A percentile compares a stretch with the other conserved stretches of the same genome.
Evolutionary conservation across 352 stramenopile genomes (phyloP).

Genomic region (Pythium phragmiticola): DNA sequence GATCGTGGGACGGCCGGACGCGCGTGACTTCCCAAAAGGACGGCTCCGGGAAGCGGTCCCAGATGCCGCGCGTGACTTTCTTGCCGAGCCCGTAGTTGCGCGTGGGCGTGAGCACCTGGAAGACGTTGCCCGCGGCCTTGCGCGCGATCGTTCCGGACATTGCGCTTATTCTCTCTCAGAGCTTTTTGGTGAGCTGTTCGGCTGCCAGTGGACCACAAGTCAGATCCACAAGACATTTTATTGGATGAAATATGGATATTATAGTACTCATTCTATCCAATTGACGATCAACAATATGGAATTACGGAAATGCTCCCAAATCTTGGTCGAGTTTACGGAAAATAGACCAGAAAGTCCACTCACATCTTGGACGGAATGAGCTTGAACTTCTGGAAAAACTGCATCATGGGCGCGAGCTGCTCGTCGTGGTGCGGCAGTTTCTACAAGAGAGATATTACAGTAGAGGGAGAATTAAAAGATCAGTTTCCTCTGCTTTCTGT

Average conservation of each 20-base stretch:
- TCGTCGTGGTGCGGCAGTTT: conserved; percentile 62
- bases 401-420: conserved; percentile 59
- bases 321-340: neutral
- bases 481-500: no score
- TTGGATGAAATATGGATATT: conserved; percentile 8
- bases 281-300: neutral
- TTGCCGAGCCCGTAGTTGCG: conserved; percentile 68
- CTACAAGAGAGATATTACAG: conserved; percentile 21
- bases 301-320: neutral
- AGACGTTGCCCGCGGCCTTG: conserved; percentile 51
- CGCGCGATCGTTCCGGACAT: conserved; percentile 25
- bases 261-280: conserved; percentile 17
- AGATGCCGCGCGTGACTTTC: conserved; percentile 75
- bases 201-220: conserved; percentile 8
- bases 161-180: conserved; percentile 5
- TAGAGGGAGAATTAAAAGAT: no score
- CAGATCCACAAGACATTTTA: neutral
- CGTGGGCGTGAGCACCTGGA: conserved; percentile 69
- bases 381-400: conserved; percentile 74
- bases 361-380: conserved; percentile 30
- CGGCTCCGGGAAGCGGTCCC: conserved; percentile 67
- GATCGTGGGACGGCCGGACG: conserved; percentile 63
- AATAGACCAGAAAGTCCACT: neutral
- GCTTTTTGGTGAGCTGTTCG: neutral
- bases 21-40: conserved; percentile 84